phyloP scores from a whole-genome alignment of 1,139 yeast genomes.

The Wickerhamiella pararugosa region DNA sequence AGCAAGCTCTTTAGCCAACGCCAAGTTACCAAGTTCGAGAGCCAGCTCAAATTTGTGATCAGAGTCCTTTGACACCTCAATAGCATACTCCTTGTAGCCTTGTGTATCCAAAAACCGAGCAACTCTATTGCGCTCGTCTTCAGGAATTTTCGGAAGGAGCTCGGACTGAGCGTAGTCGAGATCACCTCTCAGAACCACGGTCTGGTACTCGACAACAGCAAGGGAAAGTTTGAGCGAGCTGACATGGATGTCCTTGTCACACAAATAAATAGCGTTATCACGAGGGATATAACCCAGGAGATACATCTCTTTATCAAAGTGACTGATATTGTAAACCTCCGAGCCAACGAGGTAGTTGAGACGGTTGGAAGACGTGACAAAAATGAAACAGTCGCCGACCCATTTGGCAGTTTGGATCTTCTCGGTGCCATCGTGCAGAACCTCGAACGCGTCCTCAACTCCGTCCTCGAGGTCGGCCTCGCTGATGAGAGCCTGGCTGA shows the following conservation, averaged over 20 bases:
- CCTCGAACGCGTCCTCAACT: slow-evolving; percentile 58
- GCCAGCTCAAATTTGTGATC: slow-evolving; percentile 39
- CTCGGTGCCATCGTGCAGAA: slow-evolving; percentile 61
- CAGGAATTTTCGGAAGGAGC: slow-evolving; percentile 49
- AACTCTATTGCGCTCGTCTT: slow-evolving; percentile 59
- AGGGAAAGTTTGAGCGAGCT: slow-evolving; percentile 70
- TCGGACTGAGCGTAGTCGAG: slow-evolving; percentile 46
- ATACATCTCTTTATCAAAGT: slow-evolving; percentile 79
- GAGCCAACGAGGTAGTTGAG: slow-evolving; percentile 93
- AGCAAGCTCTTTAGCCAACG: slow-evolving; percentile 62
- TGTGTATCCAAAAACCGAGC: slow-evolving; percentile 90
- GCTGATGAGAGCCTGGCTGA: slow-evolving; percentile 45
- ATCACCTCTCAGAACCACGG: slow-evolving; percentile 89
- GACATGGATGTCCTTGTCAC: slow-evolving; percentile 80
- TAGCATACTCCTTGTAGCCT: slow-evolving; percentile 22
- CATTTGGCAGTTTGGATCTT: slow-evolving; percentile 78
- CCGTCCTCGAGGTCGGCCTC: slow-evolving; percentile 10
- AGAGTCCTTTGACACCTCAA: slow-evolving; percentile 5
- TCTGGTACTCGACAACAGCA: slow-evolving; percentile 84
- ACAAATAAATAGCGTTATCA: slow-evolving; percentile 76
- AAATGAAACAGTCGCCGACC: slow-evolving; percentile 93
- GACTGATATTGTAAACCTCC: slow-evolving; percentile 80
- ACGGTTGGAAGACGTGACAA: slow-evolving; percentile 74
- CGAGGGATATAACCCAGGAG: slow-evolving; percentile 80
- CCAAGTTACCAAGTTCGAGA: slow-evolving; percentile 48